Evolutionary conservation across 73 alveolate genomes (phyloP).

Genomic region (Symbiodinium natans): DNA sequence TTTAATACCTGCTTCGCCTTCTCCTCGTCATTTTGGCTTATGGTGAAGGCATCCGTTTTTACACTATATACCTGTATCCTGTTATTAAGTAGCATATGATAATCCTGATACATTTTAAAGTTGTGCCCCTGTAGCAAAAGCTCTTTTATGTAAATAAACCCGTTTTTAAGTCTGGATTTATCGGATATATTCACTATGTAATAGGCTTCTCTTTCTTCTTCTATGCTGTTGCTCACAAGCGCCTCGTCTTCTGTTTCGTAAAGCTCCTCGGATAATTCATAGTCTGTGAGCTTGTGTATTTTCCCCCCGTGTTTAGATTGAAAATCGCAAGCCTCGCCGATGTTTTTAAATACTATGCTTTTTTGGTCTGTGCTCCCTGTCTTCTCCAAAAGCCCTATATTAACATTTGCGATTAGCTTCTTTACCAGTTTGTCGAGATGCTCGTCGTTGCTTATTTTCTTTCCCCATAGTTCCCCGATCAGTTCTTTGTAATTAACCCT

Average conservation of each 20-base stretch:
- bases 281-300: neutral
- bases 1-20: neutral
- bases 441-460: neutral
- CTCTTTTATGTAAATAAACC: constrained; percentile 29
- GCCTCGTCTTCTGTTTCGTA: neutral
- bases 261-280: neutral
- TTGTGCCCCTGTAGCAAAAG: constrained; percentile 1
- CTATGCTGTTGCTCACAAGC: neutral
- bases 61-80: neutral
- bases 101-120: constrained; percentile 18
- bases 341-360: neutral
- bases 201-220: neutral
- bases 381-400: constrained; percentile 3
- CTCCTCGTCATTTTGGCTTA: constrained; percentile 12
- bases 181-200: constrained; percentile 7
- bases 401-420: constrained; percentile 16
- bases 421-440: neutral
- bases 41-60: constrained; percentile 15
- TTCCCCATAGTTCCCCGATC: neutral
- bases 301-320: neutral
- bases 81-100: neutral
- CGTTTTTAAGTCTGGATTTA: neutral
- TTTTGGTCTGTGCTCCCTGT: neutral
- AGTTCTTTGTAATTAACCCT: neutral
- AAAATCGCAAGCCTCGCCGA: neutral